Conservation (phyloP, 148 eudicot species). For the Nepenthes mirabilis region DNA sequence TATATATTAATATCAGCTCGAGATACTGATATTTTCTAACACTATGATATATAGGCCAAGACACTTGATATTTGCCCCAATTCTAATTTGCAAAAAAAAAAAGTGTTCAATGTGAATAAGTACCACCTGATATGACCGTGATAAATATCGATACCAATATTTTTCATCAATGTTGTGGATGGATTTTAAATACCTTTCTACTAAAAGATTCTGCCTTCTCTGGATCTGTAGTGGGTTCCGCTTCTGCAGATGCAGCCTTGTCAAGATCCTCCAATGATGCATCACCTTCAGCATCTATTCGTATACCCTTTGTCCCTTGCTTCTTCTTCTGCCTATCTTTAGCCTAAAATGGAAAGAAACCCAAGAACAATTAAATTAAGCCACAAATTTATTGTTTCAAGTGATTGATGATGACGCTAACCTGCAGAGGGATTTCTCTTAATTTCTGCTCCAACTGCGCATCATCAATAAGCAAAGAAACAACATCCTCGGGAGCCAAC, state of each 20-base stretch:
- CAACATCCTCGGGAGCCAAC: slow-evolving; percentile 92
- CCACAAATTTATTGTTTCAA: background rate
- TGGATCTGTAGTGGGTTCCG: slow-evolving; percentile 39
- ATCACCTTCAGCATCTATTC: slow-evolving; percentile 90
- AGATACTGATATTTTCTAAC: too few relatives aligned
- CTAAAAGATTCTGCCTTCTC: slow-evolving; percentile 45
- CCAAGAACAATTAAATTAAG: background rate
- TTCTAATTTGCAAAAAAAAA: too few relatives aligned
- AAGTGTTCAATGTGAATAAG: too few relatives aligned
- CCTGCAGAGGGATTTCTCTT: slow-evolving; percentile 75
- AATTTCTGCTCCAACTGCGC: slow-evolving; percentile 85
- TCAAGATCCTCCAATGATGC: slow-evolving; percentile 84
- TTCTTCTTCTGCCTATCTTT: slow-evolving; percentile 83
- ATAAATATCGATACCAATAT: background rate
- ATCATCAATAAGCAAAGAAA: slow-evolving; percentile 89
- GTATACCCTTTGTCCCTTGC: slow-evolving; percentile 57
- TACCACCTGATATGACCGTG: too few relatives aligned
- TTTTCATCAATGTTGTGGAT: background rate
- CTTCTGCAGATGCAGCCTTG: slow-evolving; percentile 30
- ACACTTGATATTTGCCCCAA: too few relatives aligned
- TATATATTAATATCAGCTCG: too few relatives aligned
- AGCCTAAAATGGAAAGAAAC: slow-evolving; percentile 23
- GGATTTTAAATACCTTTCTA: slow-evolving; percentile 42
- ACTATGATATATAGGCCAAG: too few relatives aligned
- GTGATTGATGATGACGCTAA: slow-evolving; percentile 6